Evolutionary conservation across 495 filamentous ascomycete species (phyloP).

Genomic region (Penicillium lividum): DNA sequence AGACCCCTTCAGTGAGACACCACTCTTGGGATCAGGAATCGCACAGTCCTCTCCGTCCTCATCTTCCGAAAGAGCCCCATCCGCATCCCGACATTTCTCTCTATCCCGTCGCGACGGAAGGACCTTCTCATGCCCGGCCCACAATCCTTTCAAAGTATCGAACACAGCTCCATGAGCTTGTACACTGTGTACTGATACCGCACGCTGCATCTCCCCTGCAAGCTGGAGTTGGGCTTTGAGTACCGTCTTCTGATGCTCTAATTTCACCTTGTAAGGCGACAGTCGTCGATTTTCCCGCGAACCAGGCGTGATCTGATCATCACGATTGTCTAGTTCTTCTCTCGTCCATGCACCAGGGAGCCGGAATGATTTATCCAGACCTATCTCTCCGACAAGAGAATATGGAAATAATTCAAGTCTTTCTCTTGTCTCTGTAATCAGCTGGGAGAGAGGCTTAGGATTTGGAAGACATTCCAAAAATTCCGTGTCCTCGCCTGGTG

Average conservation of each 20-base stretch:
- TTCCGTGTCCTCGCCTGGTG: constrained; percentile 46
- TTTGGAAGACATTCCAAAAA: constrained; percentile 71
- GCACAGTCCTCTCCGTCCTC: constrained; percentile 20
- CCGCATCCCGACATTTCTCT: constrained; percentile 41
- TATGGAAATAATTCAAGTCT: constrained; percentile 63
- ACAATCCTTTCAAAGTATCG: constrained; percentile 71
- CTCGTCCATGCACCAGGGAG: constrained; percentile 66
- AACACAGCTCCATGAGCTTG: constrained; percentile 84
- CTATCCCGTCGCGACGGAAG: constrained; percentile 64
- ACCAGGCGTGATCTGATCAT: constrained; percentile 68
- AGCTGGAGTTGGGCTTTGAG: constrained; percentile 81
- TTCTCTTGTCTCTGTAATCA: constrained; percentile 63
- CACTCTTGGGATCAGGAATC: not conserved
- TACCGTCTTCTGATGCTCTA: constrained; percentile 75
- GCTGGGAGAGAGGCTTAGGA: constrained; percentile 66
- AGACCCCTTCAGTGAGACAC: not conserved
- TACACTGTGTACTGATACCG: constrained; percentile 89
- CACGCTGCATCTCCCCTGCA: constrained; percentile 76
- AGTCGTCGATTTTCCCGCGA: constrained; percentile 77
- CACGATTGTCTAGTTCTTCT: constrained; percentile 51
- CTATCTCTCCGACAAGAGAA: constrained; percentile 85
- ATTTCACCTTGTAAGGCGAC: constrained; percentile 71
- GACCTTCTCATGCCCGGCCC: constrained; percentile 79
- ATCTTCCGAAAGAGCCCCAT: constrained; percentile 36
- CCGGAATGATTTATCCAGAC: constrained; percentile 82